phyloP scores from a whole-genome alignment of 306 rosid genomes.

The Glycyrrhiza uralensis region DNA sequence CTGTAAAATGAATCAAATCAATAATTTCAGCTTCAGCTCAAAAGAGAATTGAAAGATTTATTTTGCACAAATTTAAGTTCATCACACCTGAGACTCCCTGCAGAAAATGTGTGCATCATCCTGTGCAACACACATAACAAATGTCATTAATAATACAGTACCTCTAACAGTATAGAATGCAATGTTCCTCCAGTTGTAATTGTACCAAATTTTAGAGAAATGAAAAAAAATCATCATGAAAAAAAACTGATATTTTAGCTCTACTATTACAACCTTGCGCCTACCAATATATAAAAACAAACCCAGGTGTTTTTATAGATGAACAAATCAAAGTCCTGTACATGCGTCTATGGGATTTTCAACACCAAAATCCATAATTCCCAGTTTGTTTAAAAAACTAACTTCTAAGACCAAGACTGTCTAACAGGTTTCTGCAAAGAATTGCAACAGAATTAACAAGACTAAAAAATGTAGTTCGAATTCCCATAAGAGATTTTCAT shows the following conservation, averaged over 20 bases:
- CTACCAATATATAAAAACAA: not conserved
- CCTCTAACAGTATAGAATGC: not conserved
- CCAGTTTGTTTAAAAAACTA: not conserved
- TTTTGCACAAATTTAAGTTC: not conserved
- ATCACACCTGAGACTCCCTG: slow-evolving; percentile 83
- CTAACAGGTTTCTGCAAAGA: not conserved
- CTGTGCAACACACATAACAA: slow-evolving; percentile 44
- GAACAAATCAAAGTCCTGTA: not conserved
- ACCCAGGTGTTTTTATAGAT: not conserved
- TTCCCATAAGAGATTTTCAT: not conserved
- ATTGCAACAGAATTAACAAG: not conserved
- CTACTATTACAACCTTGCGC: not conserved
- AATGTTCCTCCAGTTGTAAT: not conserved
- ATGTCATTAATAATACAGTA: slow-evolving; percentile 30
- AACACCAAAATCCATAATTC: not conserved
- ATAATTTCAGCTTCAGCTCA: not conserved
- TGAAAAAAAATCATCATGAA: not conserved
- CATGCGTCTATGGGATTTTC: not conserved
- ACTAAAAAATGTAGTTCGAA: not conserved
- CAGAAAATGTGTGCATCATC: slow-evolving; percentile 98
- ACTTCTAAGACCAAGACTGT: not conserved
- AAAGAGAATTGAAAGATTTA: not conserved
- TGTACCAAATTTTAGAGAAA: not conserved
- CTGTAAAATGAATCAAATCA: slow-evolving; percentile 42
- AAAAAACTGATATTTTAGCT: not conserved